phyloP scores from a whole-genome alignment of 2,329 filamentous ascomycete genomes.

The Stachybotrys echinatus region DNA sequence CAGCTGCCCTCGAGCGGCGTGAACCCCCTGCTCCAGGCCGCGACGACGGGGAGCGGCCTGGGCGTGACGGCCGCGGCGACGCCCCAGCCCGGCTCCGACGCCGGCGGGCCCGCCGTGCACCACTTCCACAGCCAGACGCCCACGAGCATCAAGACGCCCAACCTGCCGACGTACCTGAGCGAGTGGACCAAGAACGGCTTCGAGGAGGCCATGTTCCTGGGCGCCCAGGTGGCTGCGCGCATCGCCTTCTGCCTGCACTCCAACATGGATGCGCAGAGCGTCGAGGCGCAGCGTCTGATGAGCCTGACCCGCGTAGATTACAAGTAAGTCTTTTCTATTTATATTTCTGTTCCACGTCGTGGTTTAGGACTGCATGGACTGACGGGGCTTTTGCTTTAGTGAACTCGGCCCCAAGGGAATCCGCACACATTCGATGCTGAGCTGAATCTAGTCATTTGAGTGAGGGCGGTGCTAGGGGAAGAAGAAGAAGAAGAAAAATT shows the following conservation, averaged over 20 bases:
- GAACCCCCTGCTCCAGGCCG: conserved; percentile 87
- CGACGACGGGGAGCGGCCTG: conserved; percentile 66
- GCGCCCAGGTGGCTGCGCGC: conserved; percentile 75
- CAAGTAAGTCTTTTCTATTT: conserved; percentile 40
- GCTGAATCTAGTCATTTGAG: conserved; percentile 18
- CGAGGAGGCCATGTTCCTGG: conserved; percentile 83
- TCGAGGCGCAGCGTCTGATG: conserved; percentile 50
- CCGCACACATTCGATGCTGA: conserved; percentile 48
- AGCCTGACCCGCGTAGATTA: conserved; percentile 55
- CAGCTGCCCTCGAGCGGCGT: conserved; percentile 58
- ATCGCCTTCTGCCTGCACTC: conserved; percentile 53
- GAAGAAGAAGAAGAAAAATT: conserved; percentile 1
- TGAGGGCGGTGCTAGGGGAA: neutral
- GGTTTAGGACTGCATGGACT: neutral
- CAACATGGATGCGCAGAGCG: conserved; percentile 46
- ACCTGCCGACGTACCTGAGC: conserved; percentile 77
- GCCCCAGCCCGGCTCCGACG: conserved; percentile 34
- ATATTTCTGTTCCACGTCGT: neutral
- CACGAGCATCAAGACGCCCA: conserved; percentile 73
- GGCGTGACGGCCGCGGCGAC: conserved; percentile 34
- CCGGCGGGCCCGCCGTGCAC: conserved; percentile 28
- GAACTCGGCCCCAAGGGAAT: conserved; percentile 51
- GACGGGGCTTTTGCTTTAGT: conserved; percentile 20
- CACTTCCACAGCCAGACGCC: conserved; percentile 68
- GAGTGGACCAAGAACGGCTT: conserved; percentile 81